Evolutionary conservation across 176 grass and related monocot species (phyloP).

Genomic region (Themeda triandra): DNA sequence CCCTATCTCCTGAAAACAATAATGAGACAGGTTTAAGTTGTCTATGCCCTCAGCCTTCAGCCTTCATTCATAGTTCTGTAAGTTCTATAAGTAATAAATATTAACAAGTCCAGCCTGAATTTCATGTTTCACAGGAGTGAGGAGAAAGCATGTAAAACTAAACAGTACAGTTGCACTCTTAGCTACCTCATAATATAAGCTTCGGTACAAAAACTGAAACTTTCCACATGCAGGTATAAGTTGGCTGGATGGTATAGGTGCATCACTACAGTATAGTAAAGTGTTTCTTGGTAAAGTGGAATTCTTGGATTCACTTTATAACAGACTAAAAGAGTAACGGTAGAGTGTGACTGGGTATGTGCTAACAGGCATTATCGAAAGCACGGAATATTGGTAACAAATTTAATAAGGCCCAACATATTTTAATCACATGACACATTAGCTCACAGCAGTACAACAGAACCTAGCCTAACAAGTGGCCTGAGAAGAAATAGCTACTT

Average conservation of each 20-base stretch:
- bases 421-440: background rate
- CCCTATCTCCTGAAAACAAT: conserved; percentile 71
- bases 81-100: background rate
- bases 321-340: background rate
- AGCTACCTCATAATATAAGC: background rate
- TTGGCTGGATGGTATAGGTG: background rate
- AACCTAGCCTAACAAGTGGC: conserved; percentile 16
- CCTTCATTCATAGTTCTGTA: background rate
- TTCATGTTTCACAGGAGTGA: conserved; percentile 20
- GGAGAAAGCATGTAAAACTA: conserved; percentile 27
- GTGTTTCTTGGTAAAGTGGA: background rate
- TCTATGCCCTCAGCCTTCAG: background rate
- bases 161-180: background rate
- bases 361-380: background rate
- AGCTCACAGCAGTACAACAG: background rate
- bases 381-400: background rate
- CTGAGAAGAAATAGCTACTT: background rate
- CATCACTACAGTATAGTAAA: background rate
- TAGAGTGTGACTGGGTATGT: conserved; percentile 3
- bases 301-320: conserved; percentile 4
- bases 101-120: conserved; percentile 14
- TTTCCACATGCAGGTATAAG: background rate
- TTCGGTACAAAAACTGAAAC: background rate
- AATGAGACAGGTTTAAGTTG: conserved; percentile 22
- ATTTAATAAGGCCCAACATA: background rate